Evolutionary conservation across 192 early-diverging fungal species (phyloP), one percentile per base, ranked within the genome.

Genomic region (Coemansia sp.): DNA sequence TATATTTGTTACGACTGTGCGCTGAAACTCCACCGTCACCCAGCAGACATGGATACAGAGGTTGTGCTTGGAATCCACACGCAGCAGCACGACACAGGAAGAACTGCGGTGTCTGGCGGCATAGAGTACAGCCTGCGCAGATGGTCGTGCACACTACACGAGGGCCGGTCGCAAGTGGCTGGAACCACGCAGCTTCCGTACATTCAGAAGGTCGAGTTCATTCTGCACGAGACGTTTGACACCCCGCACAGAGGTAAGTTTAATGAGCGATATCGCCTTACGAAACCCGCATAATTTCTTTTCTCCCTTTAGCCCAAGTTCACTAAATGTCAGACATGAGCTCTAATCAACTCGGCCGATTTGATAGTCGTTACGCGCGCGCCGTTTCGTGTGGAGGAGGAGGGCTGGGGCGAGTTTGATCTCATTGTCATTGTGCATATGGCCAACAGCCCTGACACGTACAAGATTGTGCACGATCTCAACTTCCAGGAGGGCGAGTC

Each of bases 401-500:
- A 73, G 41, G 83, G 83, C 49, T 84, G 83, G 83, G 83, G 83
- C 64, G 77, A 84, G 68, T 84, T 84, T 42, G 77, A 79, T 65
- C 65, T 84, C n/a, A 58, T 65, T 2, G 61, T 80, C 38, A 48
- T 71, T 42, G 72, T 84, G 21, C 71, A 84, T 50, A 73, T 79
- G 53, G 56, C 65, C 41, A 42, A 80, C 62, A 63, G 69, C 47
- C 19, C 61, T 2, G 77, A 74, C 38, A 63, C 74, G 5, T 38
- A 58, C 57, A 70, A 45, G 38, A 74, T 84, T 23, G 39, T 66
- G n/a, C 83, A 84, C 63, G 74, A 84, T 61, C 83, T 84, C 45
- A 84, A 74, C 62, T 84, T 84, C 42, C 77, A 70, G 13, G 69
- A 67, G 11, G 72, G 73, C 63, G 72, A 72, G 63, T 57, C 52